Conservation (phyloP, 1,284 basidiomycete species). For the Ustilago tritici region DNA sequence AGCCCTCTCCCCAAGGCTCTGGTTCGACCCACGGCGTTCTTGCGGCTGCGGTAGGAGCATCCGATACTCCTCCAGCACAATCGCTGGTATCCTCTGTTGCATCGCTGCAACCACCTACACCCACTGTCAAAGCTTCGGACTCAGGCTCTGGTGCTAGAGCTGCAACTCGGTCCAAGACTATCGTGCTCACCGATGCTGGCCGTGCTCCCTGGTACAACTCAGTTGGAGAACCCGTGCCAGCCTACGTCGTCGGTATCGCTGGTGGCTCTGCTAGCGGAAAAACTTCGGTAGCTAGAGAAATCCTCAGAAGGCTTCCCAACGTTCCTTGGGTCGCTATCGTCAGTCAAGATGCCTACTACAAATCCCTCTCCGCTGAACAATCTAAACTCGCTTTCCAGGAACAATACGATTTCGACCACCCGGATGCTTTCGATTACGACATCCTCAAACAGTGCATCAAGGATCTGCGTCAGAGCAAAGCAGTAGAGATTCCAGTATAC, state of each 20-base stretch:
- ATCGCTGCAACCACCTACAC: conserved; percentile 12
- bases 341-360: conserved; percentile 91
- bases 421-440: conserved; percentile 90
- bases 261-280: conserved; percentile 95
- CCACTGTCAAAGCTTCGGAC: conserved; percentile 13
- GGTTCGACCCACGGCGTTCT: conserved; percentile 25
- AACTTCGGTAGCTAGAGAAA: conserved; percentile 73
- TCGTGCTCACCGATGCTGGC: conserved; percentile 59
- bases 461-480: conserved; percentile 79
- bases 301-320: conserved; percentile 60
- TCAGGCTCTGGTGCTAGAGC: conserved; percentile 17
- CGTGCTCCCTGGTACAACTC: conserved; percentile 75
- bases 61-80: conserved; percentile 1
- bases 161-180: conserved; percentile 49
- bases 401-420: conserved; percentile 91
- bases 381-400: conserved; percentile 82
- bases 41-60: conserved; percentile 16
- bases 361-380: conserved; percentile 81
- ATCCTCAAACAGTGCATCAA: conserved; percentile 84
- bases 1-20: conserved; percentile 4
- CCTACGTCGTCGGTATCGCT: conserved; percentile 91
- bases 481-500: conserved; percentile 83
- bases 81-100: conserved; percentile 18
- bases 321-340: conserved; percentile 67
- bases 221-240: conserved; percentile 76